Percentiles rank a stretch among this genome's conserved stretches.
Conservation (phyloP, 2,329 filamentous ascomycete genomes). For the Nemania diffusa region DNA sequence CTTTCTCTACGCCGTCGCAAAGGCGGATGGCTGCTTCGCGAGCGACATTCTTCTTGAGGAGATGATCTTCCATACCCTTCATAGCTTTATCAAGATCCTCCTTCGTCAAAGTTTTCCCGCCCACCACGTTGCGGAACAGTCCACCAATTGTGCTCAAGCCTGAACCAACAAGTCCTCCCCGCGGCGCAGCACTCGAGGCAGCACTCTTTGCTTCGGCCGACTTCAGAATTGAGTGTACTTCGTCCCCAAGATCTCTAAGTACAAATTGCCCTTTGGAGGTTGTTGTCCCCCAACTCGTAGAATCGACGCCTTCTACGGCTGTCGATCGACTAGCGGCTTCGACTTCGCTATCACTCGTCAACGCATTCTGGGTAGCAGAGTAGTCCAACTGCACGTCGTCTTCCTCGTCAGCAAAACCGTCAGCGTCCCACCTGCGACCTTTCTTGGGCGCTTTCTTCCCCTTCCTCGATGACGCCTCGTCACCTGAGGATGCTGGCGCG, state of each 20-base stretch:
- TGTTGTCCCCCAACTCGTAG: slow-evolving; percentile 84
- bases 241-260: slow-evolving; percentile 90
- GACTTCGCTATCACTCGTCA: slow-evolving; percentile 63
- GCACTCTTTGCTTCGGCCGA: slow-evolving; percentile 76
- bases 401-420: slow-evolving; percentile 87
- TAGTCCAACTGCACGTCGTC: slow-evolving; percentile 87
- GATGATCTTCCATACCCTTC: slow-evolving; percentile 94
- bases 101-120: slow-evolving; percentile 90
- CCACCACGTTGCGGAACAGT: slow-evolving; percentile 93
- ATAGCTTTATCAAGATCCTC: slow-evolving; percentile 91
- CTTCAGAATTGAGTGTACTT: slow-evolving; percentile 89
- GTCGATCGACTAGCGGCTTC: slow-evolving; percentile 63
- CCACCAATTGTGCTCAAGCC: slow-evolving; percentile 85
- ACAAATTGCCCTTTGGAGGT: slow-evolving; percentile 93
- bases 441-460: slow-evolving; percentile 77
- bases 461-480: slow-evolving; percentile 74
- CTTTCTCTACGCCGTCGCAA: slow-evolving; percentile 90
- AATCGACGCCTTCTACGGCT: slow-evolving; percentile 77
- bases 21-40: slow-evolving; percentile 91
- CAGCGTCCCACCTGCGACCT: slow-evolving; percentile 90
- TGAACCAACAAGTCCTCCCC: slow-evolving; percentile 77
- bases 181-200: slow-evolving; percentile 57
- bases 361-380: slow-evolving; percentile 69
- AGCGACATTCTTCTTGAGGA: slow-evolving; percentile 95
- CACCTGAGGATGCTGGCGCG: slow-evolving; percentile 80